Evolutionary conservation across 2,329 filamentous ascomycete genomes (phyloP), one percentile per base, ranked within the genome.

Genomic region (Colletotrichum tofieldiae): DNA sequence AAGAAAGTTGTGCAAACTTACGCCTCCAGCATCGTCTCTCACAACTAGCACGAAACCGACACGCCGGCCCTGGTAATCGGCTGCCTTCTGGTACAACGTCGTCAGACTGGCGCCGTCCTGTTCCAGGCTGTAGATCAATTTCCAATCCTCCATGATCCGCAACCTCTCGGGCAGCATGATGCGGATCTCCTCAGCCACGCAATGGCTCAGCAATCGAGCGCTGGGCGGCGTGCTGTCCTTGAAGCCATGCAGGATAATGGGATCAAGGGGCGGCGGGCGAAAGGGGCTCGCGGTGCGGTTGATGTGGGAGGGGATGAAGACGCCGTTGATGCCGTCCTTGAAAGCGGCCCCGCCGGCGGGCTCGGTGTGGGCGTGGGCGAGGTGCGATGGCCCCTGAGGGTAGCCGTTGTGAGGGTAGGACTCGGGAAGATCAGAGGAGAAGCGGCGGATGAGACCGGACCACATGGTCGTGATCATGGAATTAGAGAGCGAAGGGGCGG

Each of bases 11-110:
- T 39, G 45, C n/a, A 41, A 71, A 88, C 92, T 81, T 86, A 94
- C 92, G 66, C 92, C 92, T 68, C 93, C 93, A 68, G 89, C 88
- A 11, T 89, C 89, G 81, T 99, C 96, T 77, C 90, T 89, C 26
- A 98, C 91, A 0, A 98, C 94, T 6, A 99, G 87, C 62, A 98
- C 94, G 81, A 97, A 99, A 7, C 95, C 96, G 23, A 94, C 94
- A 70, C 95, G 90, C 73, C 90, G 86, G 16, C 91, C 88, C 56
- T 89, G 85, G 78, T 92, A 93, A 20, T 88, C 85, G 56, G 92
- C 90, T 78, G 92, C 94, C 76, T 93, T 91, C 76, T 94, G 89
- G 80, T 98, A 99, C 39, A 99, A 84, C 0, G 96, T 98, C 12
- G 89, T 89, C 45, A 99, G 84, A 75, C 94, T 96, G 63, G 95